Base-by-base conservation (phyloP, 1,139 yeast species). In the Zygoascus meyerae region DNA sequence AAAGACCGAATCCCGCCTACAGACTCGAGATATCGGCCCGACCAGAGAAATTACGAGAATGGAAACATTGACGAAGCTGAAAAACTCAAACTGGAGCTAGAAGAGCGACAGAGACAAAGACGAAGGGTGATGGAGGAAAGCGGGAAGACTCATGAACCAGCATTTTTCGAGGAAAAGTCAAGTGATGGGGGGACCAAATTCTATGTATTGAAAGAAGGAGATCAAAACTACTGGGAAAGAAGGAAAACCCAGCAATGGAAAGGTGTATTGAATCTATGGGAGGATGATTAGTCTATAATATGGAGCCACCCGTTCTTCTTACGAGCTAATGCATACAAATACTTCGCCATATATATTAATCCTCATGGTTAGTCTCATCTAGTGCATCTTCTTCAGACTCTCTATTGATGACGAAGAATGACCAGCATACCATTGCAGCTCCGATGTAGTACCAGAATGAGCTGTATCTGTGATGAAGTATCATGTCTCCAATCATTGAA, bases 21-120 rank as follows among this genome's bases (percentile, higher is more conserved):
- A 0, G 98, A 92, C 62, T 85, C 96, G 3, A 77, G 98, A 60
- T 66, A 81, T 40, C 77, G 98, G 59, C 97, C 97, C 0, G 98
- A 92, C 64, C 78, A 87, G 60, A 70, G 77, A 40, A 68, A 72
- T 5, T 87, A 87, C 57, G 95, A 87, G 59, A 61, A 73, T 17
- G 94, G 94, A 2, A 68, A 79, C 16, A 67, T 82, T 7, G 86
- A 78, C 12, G 67, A 70, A 44, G 96, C 97, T 0, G 97, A 90
- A 61, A 58, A 54, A 1, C 56, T 78, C 52, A 92, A 92, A 62
- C 65, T 77, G 34, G 68, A 74, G 42, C 69, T 90, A 33, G 98
- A 92, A 63, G 90, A 84, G 59, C 70, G 69, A 36, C 98, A 92
- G 68, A 77, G 98, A 59, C 77, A 69, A 5, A 76, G 95, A 60